A percentile compares a stretch with the other conserved stretches of the same genome.
Conservation (phyloP, 768 basidiomycete species). For the Trichaptum fuscoviolaceum region DNA sequence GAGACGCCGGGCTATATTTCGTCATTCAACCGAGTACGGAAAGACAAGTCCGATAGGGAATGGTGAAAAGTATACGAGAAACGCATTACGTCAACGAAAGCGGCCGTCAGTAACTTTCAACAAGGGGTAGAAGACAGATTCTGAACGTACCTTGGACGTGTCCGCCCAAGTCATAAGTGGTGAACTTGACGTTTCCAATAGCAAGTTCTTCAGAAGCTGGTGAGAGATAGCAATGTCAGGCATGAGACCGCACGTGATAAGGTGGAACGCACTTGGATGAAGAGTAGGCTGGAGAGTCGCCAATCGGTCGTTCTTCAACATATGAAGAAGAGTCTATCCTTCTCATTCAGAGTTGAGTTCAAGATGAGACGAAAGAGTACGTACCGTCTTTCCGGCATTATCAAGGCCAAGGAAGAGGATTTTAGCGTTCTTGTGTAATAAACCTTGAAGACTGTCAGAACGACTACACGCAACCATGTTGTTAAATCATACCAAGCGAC, state of each 20-base stretch:
- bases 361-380: constrained; percentile 19
- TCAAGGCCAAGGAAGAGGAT: constrained; percentile 98
- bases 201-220: constrained; percentile 98
- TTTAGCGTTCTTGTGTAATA: constrained; percentile 98
- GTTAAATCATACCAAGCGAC: constrained; percentile 66
- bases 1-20: constrained; percentile 75
- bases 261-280: constrained; percentile 77
- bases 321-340: constrained; percentile 85
- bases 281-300: constrained; percentile 97
- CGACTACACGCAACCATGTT: constrained; percentile 7
- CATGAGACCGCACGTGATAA: constrained; percentile 6
- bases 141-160: constrained; percentile 79
- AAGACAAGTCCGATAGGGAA: no score
- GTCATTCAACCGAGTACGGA: constrained; percentile 1
- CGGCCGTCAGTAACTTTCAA: background rate
- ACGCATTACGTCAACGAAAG: background rate
- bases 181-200: constrained; percentile 99
- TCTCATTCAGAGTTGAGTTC: background rate
- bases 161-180: constrained; percentile 96
- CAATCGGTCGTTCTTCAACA: constrained; percentile 98
- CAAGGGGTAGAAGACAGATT: constrained; percentile 4
- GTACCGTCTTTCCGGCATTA: constrained; percentile 98
- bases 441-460: constrained; percentile 41
- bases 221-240: constrained; percentile 8
- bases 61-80: constrained; percentile 4